A percentile compares a stretch with the other conserved stretches of the same genome.
phyloP scores from a whole-genome alignment of 768 basidiomycete species.

The Russula ochroleuca region DNA sequence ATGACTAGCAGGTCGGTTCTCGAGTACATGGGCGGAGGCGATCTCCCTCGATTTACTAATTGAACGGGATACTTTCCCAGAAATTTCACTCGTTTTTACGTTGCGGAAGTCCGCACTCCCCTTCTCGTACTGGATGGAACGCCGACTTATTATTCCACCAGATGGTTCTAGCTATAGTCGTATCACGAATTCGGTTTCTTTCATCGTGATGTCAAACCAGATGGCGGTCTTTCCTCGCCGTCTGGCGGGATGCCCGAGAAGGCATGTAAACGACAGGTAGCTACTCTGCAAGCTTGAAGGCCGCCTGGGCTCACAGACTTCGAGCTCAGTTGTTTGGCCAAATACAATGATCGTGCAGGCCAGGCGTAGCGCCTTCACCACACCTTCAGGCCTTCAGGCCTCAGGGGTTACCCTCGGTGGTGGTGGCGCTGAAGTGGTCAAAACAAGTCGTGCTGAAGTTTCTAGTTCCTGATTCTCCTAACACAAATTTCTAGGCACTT shows the following conservation, averaged over 20 bases:
- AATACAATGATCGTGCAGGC: conserved; percentile 73
- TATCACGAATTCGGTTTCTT: conserved; percentile 95
- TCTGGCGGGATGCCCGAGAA: no score
- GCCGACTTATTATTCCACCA: conserved; percentile 32
- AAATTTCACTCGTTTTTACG: conserved; percentile 90
- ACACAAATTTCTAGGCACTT: conserved; percentile 52
- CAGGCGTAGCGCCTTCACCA: conserved; percentile 68
- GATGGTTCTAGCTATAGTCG: conserved; percentile 90
- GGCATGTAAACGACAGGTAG: no score
- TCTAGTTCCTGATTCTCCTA: conserved; percentile 16
- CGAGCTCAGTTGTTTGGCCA: conserved; percentile 64
- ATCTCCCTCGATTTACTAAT: conserved; percentile 94
- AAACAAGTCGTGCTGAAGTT: conserved; percentile 44
- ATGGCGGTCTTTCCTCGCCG: conserved; percentile 43
- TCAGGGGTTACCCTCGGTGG: conserved; percentile 47
- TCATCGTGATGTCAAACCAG: conserved; percentile 96
- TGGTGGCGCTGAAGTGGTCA: conserved; percentile 90
- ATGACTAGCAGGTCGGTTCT: conserved; percentile 67
- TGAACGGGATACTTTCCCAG: conserved; percentile 85
- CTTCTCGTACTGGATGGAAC: conserved; percentile 4
- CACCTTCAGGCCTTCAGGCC: no score
- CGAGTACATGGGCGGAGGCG: conserved; percentile 95
- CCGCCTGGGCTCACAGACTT: conserved; percentile 74
- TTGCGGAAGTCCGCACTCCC: conserved; percentile 70
- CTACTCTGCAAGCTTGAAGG: conserved; percentile 95